Evolutionary conservation across 2,329 filamentous ascomycete genomes (phyloP).

Genomic region (Stromatinia cepivora): DNA sequence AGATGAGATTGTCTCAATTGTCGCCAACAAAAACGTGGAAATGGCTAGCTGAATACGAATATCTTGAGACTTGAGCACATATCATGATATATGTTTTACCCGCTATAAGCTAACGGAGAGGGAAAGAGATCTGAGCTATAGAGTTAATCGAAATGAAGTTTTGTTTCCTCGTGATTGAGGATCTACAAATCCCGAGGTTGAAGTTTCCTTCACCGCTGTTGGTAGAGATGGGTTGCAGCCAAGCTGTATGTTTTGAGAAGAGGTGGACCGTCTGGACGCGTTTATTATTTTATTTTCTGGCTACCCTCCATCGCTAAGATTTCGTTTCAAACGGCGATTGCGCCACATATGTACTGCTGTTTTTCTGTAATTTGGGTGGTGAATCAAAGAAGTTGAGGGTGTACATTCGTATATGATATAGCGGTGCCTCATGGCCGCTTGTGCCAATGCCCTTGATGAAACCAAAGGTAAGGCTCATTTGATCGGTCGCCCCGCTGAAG

Average conservation of each 20-base stretch:
- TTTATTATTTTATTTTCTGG: conserved; percentile 4
- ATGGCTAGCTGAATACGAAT: background rate
- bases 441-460: conserved; percentile 6
- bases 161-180: conserved; percentile 1
- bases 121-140: background rate
- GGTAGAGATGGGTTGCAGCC: conserved; percentile 14
- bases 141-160: conserved; percentile 15
- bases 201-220: conserved; percentile 19
- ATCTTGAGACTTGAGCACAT: background rate
- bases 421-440: conserved; percentile 20
- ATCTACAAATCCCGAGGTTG: conserved; percentile 10
- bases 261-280: background rate
- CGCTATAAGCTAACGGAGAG: background rate
- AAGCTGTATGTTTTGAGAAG: background rate
- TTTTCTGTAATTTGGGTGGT: background rate
- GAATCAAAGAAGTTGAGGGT: background rate
- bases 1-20: conserved; percentile 21
- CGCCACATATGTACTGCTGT: background rate
- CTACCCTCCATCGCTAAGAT: conserved; percentile 1
- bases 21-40: conserved; percentile 13
- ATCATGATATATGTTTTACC: conserved; percentile 8
- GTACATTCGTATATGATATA: background rate
- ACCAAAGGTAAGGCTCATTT: conserved; percentile 13
- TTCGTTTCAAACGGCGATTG: conserved; percentile 3
- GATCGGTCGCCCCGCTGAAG: conserved; percentile 4